Percentiles rank a stretch among this genome's conserved stretches.
Evolutionary conservation across 345 rosid species (phyloP).

Genomic region (Sisymbrium altissimum): DNA sequence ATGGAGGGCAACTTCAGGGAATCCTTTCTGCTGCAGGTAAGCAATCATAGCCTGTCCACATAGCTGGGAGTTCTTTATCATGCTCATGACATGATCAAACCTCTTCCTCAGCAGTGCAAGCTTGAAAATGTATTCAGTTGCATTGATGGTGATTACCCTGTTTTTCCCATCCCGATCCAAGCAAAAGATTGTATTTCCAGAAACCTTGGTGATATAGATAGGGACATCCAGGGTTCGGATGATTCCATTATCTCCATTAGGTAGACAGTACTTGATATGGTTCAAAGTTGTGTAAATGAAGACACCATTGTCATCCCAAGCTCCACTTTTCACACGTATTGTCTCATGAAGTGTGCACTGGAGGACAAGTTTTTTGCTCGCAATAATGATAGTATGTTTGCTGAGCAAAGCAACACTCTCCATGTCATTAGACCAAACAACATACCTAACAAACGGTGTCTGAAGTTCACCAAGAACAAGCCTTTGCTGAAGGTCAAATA

Average conservation of each 20-base stretch:
- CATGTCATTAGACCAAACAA: slow-evolving; percentile 94
- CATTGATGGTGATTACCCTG: slow-evolving; percentile 45
- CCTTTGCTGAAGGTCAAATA: slow-evolving; percentile 89
- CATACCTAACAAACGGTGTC: slow-evolving; percentile 72
- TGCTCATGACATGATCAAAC: slow-evolving; percentile 89
- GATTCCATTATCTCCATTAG: slow-evolving; percentile 89
- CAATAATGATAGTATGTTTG: slow-evolving; percentile 81
- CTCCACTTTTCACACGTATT: slow-evolving; percentile 90
- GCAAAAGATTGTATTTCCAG: slow-evolving; percentile 64
- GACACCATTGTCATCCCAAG: slow-evolving; percentile 95
- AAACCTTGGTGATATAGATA: slow-evolving; percentile 74
- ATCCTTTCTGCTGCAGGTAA: slow-evolving; percentile 92
- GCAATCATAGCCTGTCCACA: slow-evolving; percentile 98
- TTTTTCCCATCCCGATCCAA: slow-evolving; percentile 75
- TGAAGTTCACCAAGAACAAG: slow-evolving; percentile 82
- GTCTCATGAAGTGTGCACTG: slow-evolving; percentile 93
- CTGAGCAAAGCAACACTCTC: slow-evolving; percentile 92
- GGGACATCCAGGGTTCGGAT: slow-evolving; percentile 84
- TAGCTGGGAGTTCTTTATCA: slow-evolving; percentile 91
- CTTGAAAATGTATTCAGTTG: slow-evolving; percentile 90
- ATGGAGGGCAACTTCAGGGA: slow-evolving; percentile 98
- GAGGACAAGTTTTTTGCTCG: slow-evolving; percentile 77
- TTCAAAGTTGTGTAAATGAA: slow-evolving; percentile 85
- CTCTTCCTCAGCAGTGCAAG: slow-evolving; percentile 71
- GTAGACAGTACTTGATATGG: slow-evolving; percentile 90